Evolutionary conservation across 2,329 filamentous ascomycete species (phyloP).

Genomic region (Periconia sp.): DNA sequence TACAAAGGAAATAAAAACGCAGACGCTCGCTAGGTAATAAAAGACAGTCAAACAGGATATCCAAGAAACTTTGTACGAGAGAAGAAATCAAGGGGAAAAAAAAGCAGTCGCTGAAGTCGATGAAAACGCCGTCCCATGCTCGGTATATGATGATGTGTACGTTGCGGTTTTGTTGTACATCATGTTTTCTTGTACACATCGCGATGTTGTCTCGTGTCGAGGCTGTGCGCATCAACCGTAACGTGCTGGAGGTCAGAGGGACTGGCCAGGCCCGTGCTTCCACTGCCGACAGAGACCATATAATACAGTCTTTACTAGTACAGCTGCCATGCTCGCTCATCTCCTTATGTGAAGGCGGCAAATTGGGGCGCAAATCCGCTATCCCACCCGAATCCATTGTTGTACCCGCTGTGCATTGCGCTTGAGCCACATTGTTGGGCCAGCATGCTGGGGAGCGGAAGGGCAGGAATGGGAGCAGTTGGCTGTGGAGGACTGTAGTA

Average conservation of each 20-base stretch:
- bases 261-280: conserved; percentile 49
- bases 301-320: conserved; percentile 22
- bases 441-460: conserved; percentile 85
- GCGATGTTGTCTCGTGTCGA: conserved; percentile 49
- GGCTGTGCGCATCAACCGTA: conserved; percentile 44
- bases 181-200: conserved; percentile 42
- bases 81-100: conserved; percentile 35
- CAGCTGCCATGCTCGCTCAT: neutral
- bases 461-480: conserved; percentile 70
- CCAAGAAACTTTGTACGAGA: conserved; percentile 42
- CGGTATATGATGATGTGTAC: conserved; percentile 26
- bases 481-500: conserved; percentile 81
- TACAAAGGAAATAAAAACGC: conserved; percentile 30
- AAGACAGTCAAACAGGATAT: conserved; percentile 48
- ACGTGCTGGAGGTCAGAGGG: conserved; percentile 24
- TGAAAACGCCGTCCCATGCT: conserved; percentile 59
- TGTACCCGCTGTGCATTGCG: conserved; percentile 62
- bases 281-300: conserved; percentile 31
- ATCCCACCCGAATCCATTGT: conserved; percentile 77
- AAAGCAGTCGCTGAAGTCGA: conserved; percentile 47
- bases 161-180: conserved; percentile 43
- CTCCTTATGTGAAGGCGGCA: conserved; percentile 75
- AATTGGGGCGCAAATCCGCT: conserved; percentile 75
- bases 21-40: conserved; percentile 48
- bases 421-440: conserved; percentile 80